Evolutionary conservation across 345 rosid genomes (phyloP), one percentile per base, ranked within the genome.

Genomic region (Jatropha curcas): DNA sequence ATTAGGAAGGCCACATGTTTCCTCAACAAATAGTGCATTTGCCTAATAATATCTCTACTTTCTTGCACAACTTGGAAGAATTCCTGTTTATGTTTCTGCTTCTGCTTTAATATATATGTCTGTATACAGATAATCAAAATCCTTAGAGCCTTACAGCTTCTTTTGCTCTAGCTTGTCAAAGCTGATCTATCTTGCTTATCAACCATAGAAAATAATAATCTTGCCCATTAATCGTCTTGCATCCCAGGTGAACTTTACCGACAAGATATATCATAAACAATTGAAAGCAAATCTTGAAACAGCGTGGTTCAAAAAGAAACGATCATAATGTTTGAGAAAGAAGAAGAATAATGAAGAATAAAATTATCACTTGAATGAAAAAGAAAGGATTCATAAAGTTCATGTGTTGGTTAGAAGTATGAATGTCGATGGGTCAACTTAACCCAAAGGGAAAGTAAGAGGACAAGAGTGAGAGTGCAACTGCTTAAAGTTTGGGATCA

Each of bases 391-490:
- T 63, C 22, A 4, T 20, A 8, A 73, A 56, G 20, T 1, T 53
- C 14, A 0, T 22, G 60, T 35, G 34, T 25, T 33, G 52, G 56
- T 17, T 22, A 17, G 0, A 22, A 48, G 59, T 8, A 71, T 73
- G 50, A 65, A 65, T 41, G 64, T 65, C 70, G 39, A 63, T 61
- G 41, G 57, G 75, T 62, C 74, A 46, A 51, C 56, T 0, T 11
- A 34, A 28, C 30, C 13, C 2, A 48, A 51, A 45, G 27, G 25
- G 39, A 43, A 5, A 34, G 30, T 22, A 24, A 4, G 2, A 20
- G 16, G 25, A 22, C 7, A 1, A n/a, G 16, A 2, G 57, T 20
- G 55, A 27, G 34, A 5, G 34, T 28, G 43, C 35, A 7, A 25
- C 27, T 35, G 69, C 55, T 28, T 65, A 17, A 65, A 46, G 27